Evolutionary conservation across 192 early-diverging fungal genomes (phyloP), one percentile per base, ranked within the genome.

Genomic region (Coemansia sp.): DNA sequence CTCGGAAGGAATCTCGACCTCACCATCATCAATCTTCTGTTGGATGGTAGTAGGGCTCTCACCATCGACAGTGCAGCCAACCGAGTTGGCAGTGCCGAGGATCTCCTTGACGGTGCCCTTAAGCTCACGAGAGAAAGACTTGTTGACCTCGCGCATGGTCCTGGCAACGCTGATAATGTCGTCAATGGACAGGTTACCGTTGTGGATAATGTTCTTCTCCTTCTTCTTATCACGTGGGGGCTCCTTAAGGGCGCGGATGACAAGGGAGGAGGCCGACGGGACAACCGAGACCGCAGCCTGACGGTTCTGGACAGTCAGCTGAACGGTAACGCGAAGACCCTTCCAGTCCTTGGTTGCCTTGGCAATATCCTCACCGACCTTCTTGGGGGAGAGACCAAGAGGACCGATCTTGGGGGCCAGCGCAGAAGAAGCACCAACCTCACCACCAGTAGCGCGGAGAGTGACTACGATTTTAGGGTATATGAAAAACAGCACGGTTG

Each of bases 181-280:
- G 80, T 97, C 90, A 41, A 99, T 75, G 60, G 92, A 84, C 75
- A 99, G 85, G 90, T 99, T 99, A 70, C 96, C 96, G 76, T 77
- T 86, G 89, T 98, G 96, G 85, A 95, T 89, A 83, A 98, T 95
- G 92, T 99, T 99, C 93, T 99, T 99, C 84, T 99, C 97, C 94
- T 99, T 99, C 92, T 99, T 99, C 83, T 89, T 87, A 85, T 99
- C 97, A 67, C 97, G 86, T 33, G 89, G 88, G 59, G 95, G 91
- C 87, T 99, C 97, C 90, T 97, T 97, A 50, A 99, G 85, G 69
- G 97, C 97, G 76, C 86, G 83, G 86, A 99, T 96, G 75, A 99
- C 92, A 61, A 99, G 87, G 67, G 97, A 93, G 34, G 93, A 95
- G 63, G 97, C 97, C 49, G 91, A 90, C 70, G 97, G 95, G 53